These are phyloP conservation scores for Purpureocillium lavendulum DNA, from an alignment of 2,329 filamentous ascomycete species.

Conservation along the genomic window DNA sequence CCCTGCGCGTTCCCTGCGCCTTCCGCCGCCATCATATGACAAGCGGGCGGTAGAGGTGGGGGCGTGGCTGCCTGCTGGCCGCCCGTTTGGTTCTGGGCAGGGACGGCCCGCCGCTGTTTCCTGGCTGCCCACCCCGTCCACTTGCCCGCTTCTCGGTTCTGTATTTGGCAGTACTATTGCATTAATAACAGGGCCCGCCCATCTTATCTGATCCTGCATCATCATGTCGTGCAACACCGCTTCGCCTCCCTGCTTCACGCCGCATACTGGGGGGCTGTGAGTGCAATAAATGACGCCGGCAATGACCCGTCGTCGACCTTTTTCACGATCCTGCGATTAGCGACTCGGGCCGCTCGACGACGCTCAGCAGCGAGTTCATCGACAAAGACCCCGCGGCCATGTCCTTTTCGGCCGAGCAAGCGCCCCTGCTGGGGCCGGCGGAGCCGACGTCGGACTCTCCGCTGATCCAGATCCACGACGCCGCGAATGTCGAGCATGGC, in stretches of 20 bases:
- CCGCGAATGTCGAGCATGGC: not conserved
- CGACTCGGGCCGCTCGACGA: not conserved
- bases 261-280: too few species aligned
- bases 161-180: not conserved
- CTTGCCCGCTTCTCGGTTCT: too few species aligned
- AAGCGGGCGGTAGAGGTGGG: not conserved
- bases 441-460: too few species aligned
- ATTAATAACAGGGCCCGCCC: not conserved
- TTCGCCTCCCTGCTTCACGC: not conserved
- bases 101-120: not conserved
- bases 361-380: too few species aligned
- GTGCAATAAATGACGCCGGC: too few species aligned
- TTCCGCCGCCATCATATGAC: not conserved
- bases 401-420: not conserved
- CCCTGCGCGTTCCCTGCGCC: too few species aligned
- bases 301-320: not conserved
- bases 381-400: not conserved
- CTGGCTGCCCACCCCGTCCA: too few species aligned
- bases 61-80: not conserved
- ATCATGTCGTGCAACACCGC: not conserved
- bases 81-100: not conserved
- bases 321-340: not conserved
- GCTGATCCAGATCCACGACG: too few species aligned
- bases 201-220: constrained; percentile 6
- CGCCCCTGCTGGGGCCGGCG: constrained; percentile 2